These are phyloP conservation scores for Flaveria robusta DNA, from an alignment of 129 eudicot genomes.

Conservation along the genomic window DNA sequence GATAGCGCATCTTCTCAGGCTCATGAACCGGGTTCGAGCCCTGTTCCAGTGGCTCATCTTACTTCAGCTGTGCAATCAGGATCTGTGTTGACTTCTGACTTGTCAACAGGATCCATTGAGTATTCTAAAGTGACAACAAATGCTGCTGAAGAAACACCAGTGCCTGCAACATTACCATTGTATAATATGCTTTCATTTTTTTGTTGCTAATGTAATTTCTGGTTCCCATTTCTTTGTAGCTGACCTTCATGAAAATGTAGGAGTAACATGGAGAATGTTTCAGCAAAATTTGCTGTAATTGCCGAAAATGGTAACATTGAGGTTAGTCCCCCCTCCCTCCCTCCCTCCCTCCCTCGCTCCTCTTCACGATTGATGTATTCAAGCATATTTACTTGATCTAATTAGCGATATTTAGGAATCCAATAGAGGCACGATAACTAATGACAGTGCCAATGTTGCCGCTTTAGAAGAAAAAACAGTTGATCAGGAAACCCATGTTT, in stretches of 20 bases:
- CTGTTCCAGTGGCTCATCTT: slow-evolving; percentile 50
- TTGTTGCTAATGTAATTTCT: background rate
- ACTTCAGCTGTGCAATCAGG: slow-evolving; percentile 43
- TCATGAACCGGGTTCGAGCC: slow-evolving; percentile 53
- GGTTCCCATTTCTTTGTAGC: background rate
- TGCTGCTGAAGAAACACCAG: slow-evolving; percentile 39
- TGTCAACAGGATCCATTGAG: slow-evolving; percentile 41
- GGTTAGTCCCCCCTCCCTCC: slow-evolving; percentile 33
- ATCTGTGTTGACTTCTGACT: slow-evolving; percentile 39
- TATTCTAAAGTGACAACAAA: slow-evolving; percentile 42
- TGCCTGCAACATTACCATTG: slow-evolving; percentile 35
- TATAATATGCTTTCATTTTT: slow-evolving; percentile 26
- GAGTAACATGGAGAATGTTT: slow-evolving; percentile 33
- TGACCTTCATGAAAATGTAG: slow-evolving; percentile 39
- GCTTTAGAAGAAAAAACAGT: slow-evolving; percentile 58
- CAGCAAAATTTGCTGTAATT: slow-evolving; percentile 45
- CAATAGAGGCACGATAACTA: slow-evolving; percentile 35
- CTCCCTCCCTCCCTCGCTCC: background rate
- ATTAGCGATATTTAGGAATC: slow-evolving; percentile 50
- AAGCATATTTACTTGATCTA: slow-evolving; percentile 14
- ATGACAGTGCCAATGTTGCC: slow-evolving; percentile 36
- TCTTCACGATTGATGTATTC: background rate
- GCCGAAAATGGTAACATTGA: slow-evolving; percentile 46
- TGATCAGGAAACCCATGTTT: slow-evolving; percentile 54
- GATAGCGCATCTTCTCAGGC: slow-evolving; percentile 39